Percentiles rank a stretch among this genome's conserved stretches.
Evolutionary conservation across 352 stramenopile genomes (phyloP).

Genomic region (Phytopythium vexans): DNA sequence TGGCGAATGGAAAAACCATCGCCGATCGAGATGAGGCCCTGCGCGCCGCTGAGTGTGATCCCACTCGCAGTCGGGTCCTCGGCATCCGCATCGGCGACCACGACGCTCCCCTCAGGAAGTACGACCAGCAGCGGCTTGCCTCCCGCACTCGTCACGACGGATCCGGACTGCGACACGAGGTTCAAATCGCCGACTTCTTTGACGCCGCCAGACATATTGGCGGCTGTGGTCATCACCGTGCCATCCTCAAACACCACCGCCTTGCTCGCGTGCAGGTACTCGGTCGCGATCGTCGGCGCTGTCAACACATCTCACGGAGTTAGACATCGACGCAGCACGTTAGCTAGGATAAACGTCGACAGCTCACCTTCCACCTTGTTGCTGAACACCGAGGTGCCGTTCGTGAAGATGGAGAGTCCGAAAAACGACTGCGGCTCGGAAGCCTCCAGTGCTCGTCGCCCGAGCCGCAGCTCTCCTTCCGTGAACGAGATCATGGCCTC

Average conservation of each 20-base stretch:
- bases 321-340: no score
- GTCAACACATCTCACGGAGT: neutral
- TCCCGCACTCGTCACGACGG: constrained; percentile 57
- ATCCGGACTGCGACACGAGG: constrained; percentile 62
- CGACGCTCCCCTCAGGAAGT: constrained; percentile 48
- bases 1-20: constrained; percentile 35
- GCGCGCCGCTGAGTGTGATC: constrained; percentile 44
- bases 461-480: constrained; percentile 56
- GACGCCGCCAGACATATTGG: constrained; percentile 72
- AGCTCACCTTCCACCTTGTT: constrained; percentile 57
- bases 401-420: constrained; percentile 60
- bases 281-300: constrained; percentile 60
- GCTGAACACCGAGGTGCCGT: constrained; percentile 64
- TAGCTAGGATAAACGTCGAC: neutral
- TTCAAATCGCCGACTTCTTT: constrained; percentile 76
- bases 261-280: constrained; percentile 62
- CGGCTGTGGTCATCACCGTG: constrained; percentile 76
- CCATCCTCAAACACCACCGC: constrained; percentile 72
- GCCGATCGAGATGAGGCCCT: constrained; percentile 36
- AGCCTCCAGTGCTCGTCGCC: constrained; percentile 41
- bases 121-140: constrained; percentile 58
- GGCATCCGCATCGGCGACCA: constrained; percentile 35
- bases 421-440: constrained; percentile 64
- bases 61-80: constrained; percentile 42
- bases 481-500: constrained; percentile 73